These are phyloP conservation scores for Phaseolus coccineus DNA, from an alignment of 331 rosid genomes.

Conservation along the genomic window DNA sequence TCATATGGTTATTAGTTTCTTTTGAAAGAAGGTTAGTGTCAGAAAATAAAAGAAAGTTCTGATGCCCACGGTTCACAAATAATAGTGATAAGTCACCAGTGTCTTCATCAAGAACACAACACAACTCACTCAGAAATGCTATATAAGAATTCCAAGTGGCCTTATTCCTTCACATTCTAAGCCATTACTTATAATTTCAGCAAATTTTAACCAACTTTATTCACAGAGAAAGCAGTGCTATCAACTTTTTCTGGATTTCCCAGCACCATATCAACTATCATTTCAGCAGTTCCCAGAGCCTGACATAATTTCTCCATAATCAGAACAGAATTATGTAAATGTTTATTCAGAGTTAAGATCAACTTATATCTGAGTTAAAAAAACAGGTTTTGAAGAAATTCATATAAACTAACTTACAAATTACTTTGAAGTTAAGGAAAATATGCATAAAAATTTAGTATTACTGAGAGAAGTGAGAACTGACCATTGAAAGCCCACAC, in stretches of 20 bases:
- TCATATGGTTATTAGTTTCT: too few relatives aligned
- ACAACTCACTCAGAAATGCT: neutral
- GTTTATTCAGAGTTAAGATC: neutral
- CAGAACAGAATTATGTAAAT: slow-evolving; percentile 13
- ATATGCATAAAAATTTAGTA: slow-evolving; percentile 4
- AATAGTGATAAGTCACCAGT: too few relatives aligned
- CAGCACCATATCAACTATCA: slow-evolving; percentile 74
- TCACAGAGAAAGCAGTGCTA: slow-evolving; percentile 60
- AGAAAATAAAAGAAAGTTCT: neutral
- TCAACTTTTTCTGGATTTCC: slow-evolving; percentile 62
- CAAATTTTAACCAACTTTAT: slow-evolving; percentile 49
- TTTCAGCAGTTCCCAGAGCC: slow-evolving; percentile 95
- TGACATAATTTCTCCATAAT: slow-evolving; percentile 49
- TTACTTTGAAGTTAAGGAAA: too few relatives aligned
- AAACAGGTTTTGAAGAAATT: too few relatives aligned
- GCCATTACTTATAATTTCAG: neutral
- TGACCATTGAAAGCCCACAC: slow-evolving; percentile 83
- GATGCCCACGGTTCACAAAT: neutral
- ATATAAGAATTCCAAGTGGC: slow-evolving; percentile 27
- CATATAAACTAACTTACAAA: too few relatives aligned
- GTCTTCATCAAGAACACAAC: neutral
- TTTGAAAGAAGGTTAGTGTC: neutral
- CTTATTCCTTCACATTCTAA: slow-evolving; percentile 3
- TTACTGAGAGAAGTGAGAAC: slow-evolving; percentile 27
- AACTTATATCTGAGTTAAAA: too few relatives aligned